Percentiles rank a stretch among this genome's conserved stretches.
phyloP scores from a whole-genome alignment of 2,329 filamentous ascomycete genomes.

The Blumeria hordei region DNA sequence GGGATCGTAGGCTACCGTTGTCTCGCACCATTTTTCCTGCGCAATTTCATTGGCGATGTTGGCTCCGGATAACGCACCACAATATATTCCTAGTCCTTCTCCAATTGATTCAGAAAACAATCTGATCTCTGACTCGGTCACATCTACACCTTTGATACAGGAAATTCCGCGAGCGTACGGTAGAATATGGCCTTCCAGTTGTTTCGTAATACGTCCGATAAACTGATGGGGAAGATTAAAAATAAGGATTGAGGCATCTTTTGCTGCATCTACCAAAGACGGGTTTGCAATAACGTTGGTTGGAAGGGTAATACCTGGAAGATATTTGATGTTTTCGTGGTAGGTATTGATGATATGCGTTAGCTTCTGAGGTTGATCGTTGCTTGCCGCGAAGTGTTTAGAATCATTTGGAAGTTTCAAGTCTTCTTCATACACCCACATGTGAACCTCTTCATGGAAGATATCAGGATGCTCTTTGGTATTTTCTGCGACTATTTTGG shows the following conservation, averaged over 20 bases:
- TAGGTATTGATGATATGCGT: constrained; percentile 72
- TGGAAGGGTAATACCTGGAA: constrained; percentile 68
- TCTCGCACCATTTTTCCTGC: constrained; percentile 88
- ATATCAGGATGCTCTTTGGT: constrained; percentile 50
- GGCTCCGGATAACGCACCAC: constrained; percentile 79
- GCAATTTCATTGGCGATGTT: constrained; percentile 95
- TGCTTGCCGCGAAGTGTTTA: constrained; percentile 41
- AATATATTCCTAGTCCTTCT: constrained; percentile 79
- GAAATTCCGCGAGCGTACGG: constrained; percentile 85
- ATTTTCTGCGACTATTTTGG: constrained; percentile 92
- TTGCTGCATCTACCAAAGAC: constrained; percentile 55
- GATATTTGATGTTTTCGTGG: constrained; percentile 96
- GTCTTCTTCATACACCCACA: constrained; percentile 98
- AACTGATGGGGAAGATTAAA: constrained; percentile 97
- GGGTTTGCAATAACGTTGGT: constrained; percentile 67
- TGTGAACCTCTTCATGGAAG: constrained; percentile 77
- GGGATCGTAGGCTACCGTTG: constrained; percentile 87
- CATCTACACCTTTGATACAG: constrained; percentile 95
- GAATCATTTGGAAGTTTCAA: constrained; percentile 49
- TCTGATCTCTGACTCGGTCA: constrained; percentile 61
- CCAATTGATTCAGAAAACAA: constrained; percentile 93
- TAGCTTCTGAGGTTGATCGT: constrained; percentile 57
- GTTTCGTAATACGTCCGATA: constrained; percentile 64
- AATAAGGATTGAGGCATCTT: constrained; percentile 65
- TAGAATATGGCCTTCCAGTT: constrained; percentile 68